phyloP scores from a whole-genome alignment of 164 flowering plant genomes.

The Sextonia rubra region DNA sequence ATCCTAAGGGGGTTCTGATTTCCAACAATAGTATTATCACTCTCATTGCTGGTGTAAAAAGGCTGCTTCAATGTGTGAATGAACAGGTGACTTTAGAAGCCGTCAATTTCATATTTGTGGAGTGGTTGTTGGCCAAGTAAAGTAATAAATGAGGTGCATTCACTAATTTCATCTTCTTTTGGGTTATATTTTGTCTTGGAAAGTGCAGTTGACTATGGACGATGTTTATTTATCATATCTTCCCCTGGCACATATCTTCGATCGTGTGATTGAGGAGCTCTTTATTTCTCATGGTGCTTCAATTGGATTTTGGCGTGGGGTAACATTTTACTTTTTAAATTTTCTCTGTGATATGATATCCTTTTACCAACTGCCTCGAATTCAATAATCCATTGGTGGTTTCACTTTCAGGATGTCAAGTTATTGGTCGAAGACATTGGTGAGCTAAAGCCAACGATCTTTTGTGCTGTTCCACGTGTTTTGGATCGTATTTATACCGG shows the following conservation, averaged over 20 bases:
- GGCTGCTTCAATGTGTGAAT: slow-evolving; percentile 46
- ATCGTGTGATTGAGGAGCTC: slow-evolving; percentile 81
- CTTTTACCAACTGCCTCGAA: neutral
- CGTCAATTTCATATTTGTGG: neutral
- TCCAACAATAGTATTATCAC: slow-evolving; percentile 74
- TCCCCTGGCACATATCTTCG: slow-evolving; percentile 95
- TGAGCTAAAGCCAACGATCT: slow-evolving; percentile 82
- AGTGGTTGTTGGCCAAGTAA: neutral
- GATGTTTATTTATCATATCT: slow-evolving; percentile 93
- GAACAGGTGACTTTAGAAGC: slow-evolving; percentile 42
- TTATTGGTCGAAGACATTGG: slow-evolving; percentile 77
- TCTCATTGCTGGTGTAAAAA: slow-evolving; percentile 64
- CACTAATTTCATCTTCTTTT: neutral
- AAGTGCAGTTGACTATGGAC: slow-evolving; percentile 43
- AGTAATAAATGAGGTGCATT: neutral
- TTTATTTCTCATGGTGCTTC: slow-evolving; percentile 76
- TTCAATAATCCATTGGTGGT: slow-evolving; percentile 1
- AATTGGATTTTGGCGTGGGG: slow-evolving; percentile 99
- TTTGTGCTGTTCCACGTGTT: slow-evolving; percentile 98
- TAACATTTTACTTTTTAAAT: slow-evolving; percentile 20
- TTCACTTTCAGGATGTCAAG: slow-evolving; percentile 73
- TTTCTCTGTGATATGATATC: neutral
- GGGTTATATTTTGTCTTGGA: neutral
- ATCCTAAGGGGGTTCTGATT: slow-evolving; percentile 92
- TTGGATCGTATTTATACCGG: slow-evolving; percentile 86